Percentiles rank a stretch among this genome's conserved stretches.
These are phyloP conservation scores for Neurospora terricola DNA, from an alignment of 495 filamentous ascomycete genomes.

Conservation along the genomic window DNA sequence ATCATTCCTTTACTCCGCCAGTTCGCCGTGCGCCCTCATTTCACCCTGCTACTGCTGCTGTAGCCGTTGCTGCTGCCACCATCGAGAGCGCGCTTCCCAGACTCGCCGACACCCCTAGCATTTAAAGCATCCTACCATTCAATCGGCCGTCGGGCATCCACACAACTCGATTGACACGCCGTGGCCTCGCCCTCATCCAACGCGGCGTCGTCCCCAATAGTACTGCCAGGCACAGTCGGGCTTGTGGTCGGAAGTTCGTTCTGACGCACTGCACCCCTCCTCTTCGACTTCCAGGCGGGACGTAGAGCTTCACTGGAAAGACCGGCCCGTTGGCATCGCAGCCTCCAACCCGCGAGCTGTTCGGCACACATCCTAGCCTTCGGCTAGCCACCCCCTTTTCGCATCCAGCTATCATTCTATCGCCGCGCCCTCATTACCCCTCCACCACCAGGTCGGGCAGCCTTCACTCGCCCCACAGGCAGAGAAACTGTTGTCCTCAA, in stretches of 20 bases:
- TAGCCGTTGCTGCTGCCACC: background rate
- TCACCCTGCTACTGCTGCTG: background rate
- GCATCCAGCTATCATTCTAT: background rate
- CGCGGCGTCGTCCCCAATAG: background rate
- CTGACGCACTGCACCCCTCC: background rate
- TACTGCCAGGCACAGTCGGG: background rate
- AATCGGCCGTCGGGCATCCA: background rate
- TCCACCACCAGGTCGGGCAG: conserved; percentile 22
- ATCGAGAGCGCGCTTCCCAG: background rate
- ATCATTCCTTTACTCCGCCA: background rate
- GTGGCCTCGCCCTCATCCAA: background rate
- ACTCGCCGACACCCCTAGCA: background rate
- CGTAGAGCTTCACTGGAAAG: background rate
- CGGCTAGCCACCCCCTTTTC: background rate
- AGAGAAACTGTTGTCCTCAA: conserved; percentile 38
- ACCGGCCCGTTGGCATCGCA: background rate
- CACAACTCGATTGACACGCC: background rate
- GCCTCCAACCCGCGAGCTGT: background rate
- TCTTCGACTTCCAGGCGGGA: background rate
- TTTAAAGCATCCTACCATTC: background rate
- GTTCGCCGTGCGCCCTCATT: background rate
- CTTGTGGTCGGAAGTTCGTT: background rate
- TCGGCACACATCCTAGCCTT: background rate
- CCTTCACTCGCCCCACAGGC: conserved; percentile 23
- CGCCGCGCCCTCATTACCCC: conserved; percentile 6